These are phyloP conservation scores for Juglanconis oblonga DNA, from an alignment of 2,329 filamentous ascomycete genomes.

Conservation along the genomic window DNA sequence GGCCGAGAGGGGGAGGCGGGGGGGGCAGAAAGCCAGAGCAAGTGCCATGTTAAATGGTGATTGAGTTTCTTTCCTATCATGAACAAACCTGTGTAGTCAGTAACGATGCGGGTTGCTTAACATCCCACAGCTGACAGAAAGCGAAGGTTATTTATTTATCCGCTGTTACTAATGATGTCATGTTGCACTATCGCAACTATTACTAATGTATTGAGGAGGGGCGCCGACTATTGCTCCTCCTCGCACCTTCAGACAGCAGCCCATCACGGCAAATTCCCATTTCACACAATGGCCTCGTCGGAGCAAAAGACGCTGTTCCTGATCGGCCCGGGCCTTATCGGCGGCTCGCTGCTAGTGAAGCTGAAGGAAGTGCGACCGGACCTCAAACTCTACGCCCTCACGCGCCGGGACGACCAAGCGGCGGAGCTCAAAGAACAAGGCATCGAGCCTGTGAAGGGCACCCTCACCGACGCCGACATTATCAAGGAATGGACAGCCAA, in stretches of 20 bases:
- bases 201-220: background rate
- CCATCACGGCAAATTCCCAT: too few relatives aligned
- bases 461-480: slow-evolving; percentile 2
- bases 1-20: too few relatives aligned
- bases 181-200: background rate
- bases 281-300: slow-evolving; percentile 1
- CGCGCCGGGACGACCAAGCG: slow-evolving; percentile 16
- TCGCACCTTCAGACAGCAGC: background rate
- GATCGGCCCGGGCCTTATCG: slow-evolving; percentile 15
- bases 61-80: too few relatives aligned
- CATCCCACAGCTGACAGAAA: too few relatives aligned
- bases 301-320: slow-evolving; percentile 16
- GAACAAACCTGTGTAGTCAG: too few relatives aligned
- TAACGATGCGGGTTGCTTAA: too few relatives aligned
- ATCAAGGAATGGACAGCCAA: slow-evolving; percentile 17
- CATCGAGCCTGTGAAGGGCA: slow-evolving; percentile 14
- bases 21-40: too few relatives aligned
- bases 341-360: slow-evolving; percentile 15
- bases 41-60: too few relatives aligned
- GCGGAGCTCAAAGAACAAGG: slow-evolving; percentile 11
- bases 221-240: background rate
- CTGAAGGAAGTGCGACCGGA: slow-evolving; percentile 13
- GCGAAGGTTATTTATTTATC: too few relatives aligned
- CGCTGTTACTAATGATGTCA: background rate
- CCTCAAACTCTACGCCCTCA: slow-evolving; percentile 15